A percentile compares a stretch with the other conserved stretches of the same genome.
These are phyloP conservation scores for Dictyostelium discoideum DNA, from an alignment of 78 protist genomes.

Conservation along the genomic window dicty_2.7 NC_007091.3:3656001-3656500, in stretches of 20 bases:
- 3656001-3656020: too few relatives aligned
- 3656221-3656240: background rate
- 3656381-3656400: background rate
- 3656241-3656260: background rate
- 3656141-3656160: background rate
- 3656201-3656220: background rate
- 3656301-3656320: conserved; percentile 23
- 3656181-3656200: background rate
- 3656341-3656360: conserved; percentile 26
- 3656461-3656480: conserved; percentile 77
- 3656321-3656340: conserved; percentile 34
- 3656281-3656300: background rate
- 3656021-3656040: too few relatives aligned
- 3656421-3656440: too few relatives aligned
- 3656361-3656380: background rate
- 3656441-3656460: conserved; percentile 62
- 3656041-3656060: too few relatives aligned
- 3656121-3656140: background rate
- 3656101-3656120: background rate
- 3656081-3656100: too few relatives aligned
- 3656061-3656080: too few relatives aligned
- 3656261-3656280: conserved; percentile 6
- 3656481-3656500: conserved; percentile 80
- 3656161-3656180: background rate
- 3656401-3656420: too few relatives aligned